Evolutionary conservation across 352 stramenopile species (phyloP), one percentile per base, ranked within the genome.

Genomic region (Pythium vanterpoolii): DNA sequence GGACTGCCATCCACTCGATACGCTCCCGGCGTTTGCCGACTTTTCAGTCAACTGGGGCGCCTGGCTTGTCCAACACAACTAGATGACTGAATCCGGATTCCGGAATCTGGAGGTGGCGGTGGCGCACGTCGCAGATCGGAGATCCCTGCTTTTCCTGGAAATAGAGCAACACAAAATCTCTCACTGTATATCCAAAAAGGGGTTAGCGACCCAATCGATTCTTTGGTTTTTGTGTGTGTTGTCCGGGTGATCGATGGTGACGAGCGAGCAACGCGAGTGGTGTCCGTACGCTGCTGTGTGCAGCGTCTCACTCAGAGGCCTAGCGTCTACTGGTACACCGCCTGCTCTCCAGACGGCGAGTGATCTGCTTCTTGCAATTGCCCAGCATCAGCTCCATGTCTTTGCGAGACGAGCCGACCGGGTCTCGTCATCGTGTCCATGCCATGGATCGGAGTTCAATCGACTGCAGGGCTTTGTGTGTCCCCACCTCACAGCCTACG

Each of bases 1-100:
- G 4, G 81, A 91, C 69, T 84, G 65, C 55, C 81, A 91, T 39
- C 82, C 84, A 27, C 57, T 93, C 18, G 77, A 72, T 27, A 87
- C 84, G 16, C 66, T 89, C n/a, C 66, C 83, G 47, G 78, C 81
- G 13, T 82, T 76, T 26, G 72, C 73, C 3, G 81, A 93, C 60
- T 91, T 93, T 39, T 68, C 76, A 1, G 76, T 93, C 11, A 87
- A 91, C 60, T 91, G 81, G 81, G 84, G 63, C 11, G 67, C 87
- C 1, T 93, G 84, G 84, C 59, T 93, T 40, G 50, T 86, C 11
- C 68, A 86, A 50, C 68, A 93, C 63, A 62, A 46, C 52, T 26
- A 46, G 21, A 10, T 39, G n/a, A 27, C 1, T 44, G 33, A 38
- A 14, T 18, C 33, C 5, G 16, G 16, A 36, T 13, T 36, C 13